Evolutionary conservation across 345 rosid genomes (phyloP).

Genomic region (Xanthoceras sorbifolium): DNA sequence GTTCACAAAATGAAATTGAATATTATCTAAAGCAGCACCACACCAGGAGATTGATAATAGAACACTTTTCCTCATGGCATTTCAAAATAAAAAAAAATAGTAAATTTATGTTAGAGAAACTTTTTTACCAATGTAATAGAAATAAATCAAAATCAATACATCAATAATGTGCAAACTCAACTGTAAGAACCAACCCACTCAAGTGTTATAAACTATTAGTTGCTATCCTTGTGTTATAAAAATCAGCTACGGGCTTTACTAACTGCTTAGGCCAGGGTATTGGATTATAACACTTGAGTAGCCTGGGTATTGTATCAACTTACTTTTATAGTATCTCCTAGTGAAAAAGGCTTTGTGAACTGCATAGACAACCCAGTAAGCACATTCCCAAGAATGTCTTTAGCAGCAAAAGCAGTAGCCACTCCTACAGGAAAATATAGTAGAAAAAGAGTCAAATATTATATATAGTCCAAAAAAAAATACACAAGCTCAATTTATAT

Average conservation of each 20-base stretch:
- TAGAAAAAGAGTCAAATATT: neutral
- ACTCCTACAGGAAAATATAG: slow-evolving; percentile 58
- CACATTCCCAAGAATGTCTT: slow-evolving; percentile 88
- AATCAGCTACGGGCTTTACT: neutral
- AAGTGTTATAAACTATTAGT: too few species aligned
- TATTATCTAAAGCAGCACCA: neutral
- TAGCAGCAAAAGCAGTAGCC: slow-evolving; percentile 97
- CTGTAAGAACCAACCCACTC: neutral
- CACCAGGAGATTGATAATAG: neutral
- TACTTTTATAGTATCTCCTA: slow-evolving; percentile 96
- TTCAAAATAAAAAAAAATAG: neutral
- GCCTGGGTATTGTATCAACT: slow-evolving; percentile 21
- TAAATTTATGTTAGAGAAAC: slow-evolving; percentile 7
- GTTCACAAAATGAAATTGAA: neutral
- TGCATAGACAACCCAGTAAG: slow-evolving; percentile 90
- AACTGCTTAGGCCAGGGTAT: neutral
- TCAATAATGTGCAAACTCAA: neutral
- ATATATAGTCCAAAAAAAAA: neutral
- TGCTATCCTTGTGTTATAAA: neutral
- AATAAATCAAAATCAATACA: neutral
- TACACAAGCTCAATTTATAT: neutral
- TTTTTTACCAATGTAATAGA: neutral
- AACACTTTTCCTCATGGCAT: neutral
- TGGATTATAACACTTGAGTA: neutral
- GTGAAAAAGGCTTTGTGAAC: slow-evolving; percentile 81